Evolutionary conservation across 441 rosid species (phyloP).

Genomic region (Erodium texanum): DNA sequence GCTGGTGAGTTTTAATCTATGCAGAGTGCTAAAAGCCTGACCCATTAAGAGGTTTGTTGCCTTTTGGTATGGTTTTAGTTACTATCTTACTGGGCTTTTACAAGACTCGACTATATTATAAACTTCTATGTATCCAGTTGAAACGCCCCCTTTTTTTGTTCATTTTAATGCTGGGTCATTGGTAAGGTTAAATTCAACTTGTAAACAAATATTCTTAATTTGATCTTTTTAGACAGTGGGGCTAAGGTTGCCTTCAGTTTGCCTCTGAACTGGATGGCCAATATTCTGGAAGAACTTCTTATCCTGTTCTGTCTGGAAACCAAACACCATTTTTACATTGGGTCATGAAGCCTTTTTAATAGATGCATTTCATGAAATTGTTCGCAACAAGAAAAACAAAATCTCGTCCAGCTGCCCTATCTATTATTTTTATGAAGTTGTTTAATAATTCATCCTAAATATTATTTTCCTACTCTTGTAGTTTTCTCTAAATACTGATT

Average conservation of each 20-base stretch:
- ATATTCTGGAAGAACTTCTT: background rate
- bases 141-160: background rate
- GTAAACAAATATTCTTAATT: background rate
- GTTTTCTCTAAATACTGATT: background rate
- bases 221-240: background rate
- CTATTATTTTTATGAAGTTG: background rate
- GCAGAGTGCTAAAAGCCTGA: constrained; percentile 4
- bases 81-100: background rate
- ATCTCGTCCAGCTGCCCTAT: background rate
- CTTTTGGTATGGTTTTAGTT: background rate
- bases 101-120: too few species aligned
- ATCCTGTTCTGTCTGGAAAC: background rate
- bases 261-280: background rate
- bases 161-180: background rate
- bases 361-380: background rate
- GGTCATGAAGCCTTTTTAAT: too few species aligned
- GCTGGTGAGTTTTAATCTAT: constrained; percentile 49
- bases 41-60: background rate
- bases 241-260: background rate
- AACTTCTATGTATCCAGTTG: constrained; percentile 1
- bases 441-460: too few species aligned
- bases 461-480: background rate
- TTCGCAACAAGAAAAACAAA: background rate
- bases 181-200: background rate
- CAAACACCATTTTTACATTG: background rate